Evolutionary conservation across 2,329 filamentous ascomycete genomes (phyloP).

Genomic region (Conoideocrella luteorostrata): DNA sequence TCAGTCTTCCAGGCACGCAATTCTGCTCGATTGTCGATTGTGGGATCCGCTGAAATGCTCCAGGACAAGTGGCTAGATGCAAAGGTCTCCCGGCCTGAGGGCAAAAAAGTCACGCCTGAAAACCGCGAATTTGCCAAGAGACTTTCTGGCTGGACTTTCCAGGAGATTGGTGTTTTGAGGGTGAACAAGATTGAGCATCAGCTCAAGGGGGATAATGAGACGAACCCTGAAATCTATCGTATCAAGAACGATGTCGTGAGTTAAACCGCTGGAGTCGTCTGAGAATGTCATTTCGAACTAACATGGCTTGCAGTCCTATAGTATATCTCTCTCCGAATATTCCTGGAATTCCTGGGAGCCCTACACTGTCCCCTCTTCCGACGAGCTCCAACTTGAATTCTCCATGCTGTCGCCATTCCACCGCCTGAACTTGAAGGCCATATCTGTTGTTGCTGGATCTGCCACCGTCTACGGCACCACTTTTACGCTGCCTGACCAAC

Average conservation of each 20-base stretch:
- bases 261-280: slow-evolving; percentile 21
- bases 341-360: slow-evolving; percentile 66
- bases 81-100: slow-evolving; percentile 58
- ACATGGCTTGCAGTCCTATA: slow-evolving; percentile 58
- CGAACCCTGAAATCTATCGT: slow-evolving; percentile 85
- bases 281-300: not conserved
- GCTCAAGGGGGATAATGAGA: slow-evolving; percentile 46
- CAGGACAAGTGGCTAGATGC: slow-evolving; percentile 85
- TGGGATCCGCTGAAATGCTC: slow-evolving; percentile 82
- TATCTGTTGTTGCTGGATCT: slow-evolving; percentile 49
- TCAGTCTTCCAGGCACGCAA: slow-evolving; percentile 87
- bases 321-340: slow-evolving; percentile 86
- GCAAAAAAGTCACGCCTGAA: slow-evolving; percentile 53
- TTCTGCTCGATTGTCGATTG: slow-evolving; percentile 78
- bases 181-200: slow-evolving; percentile 80
- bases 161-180: slow-evolving; percentile 83
- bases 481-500: slow-evolving; percentile 88
- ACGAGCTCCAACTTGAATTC: slow-evolving; percentile 89
- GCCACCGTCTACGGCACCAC: slow-evolving; percentile 66
- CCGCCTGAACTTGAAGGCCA: slow-evolving; percentile 64
- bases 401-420: slow-evolving; percentile 98
- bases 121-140: slow-evolving; percentile 84
- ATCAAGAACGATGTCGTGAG: slow-evolving; percentile 95
- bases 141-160: slow-evolving; percentile 91
- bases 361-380: slow-evolving; percentile 62